Evolutionary conservation across 2,329 filamentous ascomycete genomes (phyloP), one percentile per base, ranked within the genome.

Genomic region (Cladosporium phlei): DNA sequence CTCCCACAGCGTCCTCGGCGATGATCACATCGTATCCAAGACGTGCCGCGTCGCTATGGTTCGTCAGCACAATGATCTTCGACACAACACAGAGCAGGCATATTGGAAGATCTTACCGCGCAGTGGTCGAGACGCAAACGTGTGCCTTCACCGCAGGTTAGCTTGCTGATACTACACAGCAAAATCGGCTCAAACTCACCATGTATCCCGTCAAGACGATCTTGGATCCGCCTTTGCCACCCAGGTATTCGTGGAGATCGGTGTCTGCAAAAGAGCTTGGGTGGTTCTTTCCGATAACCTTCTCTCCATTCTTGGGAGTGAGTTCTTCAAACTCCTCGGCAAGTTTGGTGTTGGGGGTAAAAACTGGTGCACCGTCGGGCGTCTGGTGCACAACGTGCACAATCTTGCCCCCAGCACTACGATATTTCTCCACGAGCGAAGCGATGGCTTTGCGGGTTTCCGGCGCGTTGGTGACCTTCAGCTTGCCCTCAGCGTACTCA

Each of bases 1-100:
- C 82, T 0, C 82, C 82, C 28, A 86, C 75, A 0, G 72, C 80
- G 59, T 85, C 83, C 55, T 75, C 69, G 0, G 73, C 77, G 20
- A 85, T 59, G 1, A 85, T 45, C 19, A 85, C 75, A 58, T 86
- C 80, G 57, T 80, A 85, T 0, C 80, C 83, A 28, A 71, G 67
- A 61, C 86, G 76, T 4, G 66, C 69, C 1, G 70, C 83, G 38
- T 80, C 74, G 34, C n/a, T n/a, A n/a, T n/a, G n/a, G n/a, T n/a
- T n/a, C n/a, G n/a, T n/a, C n/a, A n/a, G n/a, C n/a, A n/a, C n/a
- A n/a, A n/a, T n/a, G n/a, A n/a, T n/a, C n/a, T n/a, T n/a, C n/a
- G n/a, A n/a, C n/a, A n/a, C n/a, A n/a, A n/a, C n/a, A n/a, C n/a
- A n/a, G n/a, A n/a, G n/a, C n/a, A n/a, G n/a, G n/a, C n/a, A n/a